A percentile compares a stretch with the other conserved stretches of the same genome.
Evolutionary conservation across 805 yeast genomes (phyloP).

Genomic region (Maudiozyma turicensis): DNA sequence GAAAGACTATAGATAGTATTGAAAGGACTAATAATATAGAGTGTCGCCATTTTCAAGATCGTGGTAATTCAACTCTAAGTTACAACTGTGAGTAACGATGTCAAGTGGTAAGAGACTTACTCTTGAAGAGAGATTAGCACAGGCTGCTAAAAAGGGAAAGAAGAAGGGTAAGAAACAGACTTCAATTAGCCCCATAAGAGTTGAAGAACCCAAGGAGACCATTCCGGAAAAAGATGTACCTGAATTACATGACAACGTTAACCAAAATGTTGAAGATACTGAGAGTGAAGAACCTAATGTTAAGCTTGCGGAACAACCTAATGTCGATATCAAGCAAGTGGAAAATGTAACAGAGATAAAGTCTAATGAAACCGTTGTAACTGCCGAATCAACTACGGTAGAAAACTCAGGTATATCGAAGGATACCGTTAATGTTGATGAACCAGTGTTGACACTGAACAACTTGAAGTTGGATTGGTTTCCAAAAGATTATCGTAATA

Average conservation of each 20-base stretch:
- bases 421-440: background rate
- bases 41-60: too few species aligned
- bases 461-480: background rate
- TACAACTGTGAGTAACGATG: background rate
- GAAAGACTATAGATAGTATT: too few species aligned
- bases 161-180: constrained; percentile 20
- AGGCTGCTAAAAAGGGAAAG: constrained; percentile 52
- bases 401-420: background rate
- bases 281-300: too few species aligned
- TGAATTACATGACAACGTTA: background rate
- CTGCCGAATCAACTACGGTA: background rate
- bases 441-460: background rate
- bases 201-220: background rate
- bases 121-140: constrained; percentile 74
- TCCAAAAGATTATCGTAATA: background rate
- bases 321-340: background rate
- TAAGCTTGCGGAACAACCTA: background rate
- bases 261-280: background rate
- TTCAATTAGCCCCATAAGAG: background rate
- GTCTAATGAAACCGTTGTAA: background rate
- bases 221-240: background rate
- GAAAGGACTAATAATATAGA: too few species aligned
- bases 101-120: constrained; percentile 46
- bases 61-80: too few species aligned
- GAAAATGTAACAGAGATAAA: background rate